Evolutionary conservation across 2,329 filamentous ascomycete genomes (phyloP).

Genomic region (Pestalotiopsis sp.): DNA sequence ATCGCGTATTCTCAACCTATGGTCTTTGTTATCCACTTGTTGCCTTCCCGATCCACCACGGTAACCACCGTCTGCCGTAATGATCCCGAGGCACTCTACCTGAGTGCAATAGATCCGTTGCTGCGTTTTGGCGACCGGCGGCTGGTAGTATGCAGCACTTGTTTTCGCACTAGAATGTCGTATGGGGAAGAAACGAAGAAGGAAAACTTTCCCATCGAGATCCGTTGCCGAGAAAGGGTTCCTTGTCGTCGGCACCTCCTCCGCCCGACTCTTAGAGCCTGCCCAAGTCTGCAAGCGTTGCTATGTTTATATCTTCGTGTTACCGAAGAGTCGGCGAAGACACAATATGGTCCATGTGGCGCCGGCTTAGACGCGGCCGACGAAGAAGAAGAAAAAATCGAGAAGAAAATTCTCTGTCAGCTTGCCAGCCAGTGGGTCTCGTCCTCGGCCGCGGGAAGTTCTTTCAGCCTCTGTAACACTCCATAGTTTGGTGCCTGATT

Average conservation of each 20-base stretch:
- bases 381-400: not conserved
- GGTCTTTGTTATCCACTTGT: not conserved
- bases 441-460: not conserved
- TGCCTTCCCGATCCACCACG: not conserved
- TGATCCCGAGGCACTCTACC: conserved; percentile 4
- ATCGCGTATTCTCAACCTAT: not conserved
- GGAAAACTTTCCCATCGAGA: not conserved
- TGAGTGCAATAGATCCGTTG: not conserved
- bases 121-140: not conserved
- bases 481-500: not conserved
- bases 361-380: not conserved
- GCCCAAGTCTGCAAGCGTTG: not conserved
- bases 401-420: not conserved
- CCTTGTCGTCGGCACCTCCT: not conserved
- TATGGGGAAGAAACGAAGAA: not conserved
- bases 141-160: not conserved
- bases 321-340: not conserved
- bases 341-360: not conserved
- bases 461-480: not conserved
- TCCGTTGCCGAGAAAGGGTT: not conserved
- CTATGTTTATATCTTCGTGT: not conserved
- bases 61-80: not conserved
- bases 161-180: not conserved
- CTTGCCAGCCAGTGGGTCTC: not conserved
- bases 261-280: not conserved